Conservation (phyloP, 768 basidiomycete genomes). For the Dictyophora rubrovolvata region DNA sequence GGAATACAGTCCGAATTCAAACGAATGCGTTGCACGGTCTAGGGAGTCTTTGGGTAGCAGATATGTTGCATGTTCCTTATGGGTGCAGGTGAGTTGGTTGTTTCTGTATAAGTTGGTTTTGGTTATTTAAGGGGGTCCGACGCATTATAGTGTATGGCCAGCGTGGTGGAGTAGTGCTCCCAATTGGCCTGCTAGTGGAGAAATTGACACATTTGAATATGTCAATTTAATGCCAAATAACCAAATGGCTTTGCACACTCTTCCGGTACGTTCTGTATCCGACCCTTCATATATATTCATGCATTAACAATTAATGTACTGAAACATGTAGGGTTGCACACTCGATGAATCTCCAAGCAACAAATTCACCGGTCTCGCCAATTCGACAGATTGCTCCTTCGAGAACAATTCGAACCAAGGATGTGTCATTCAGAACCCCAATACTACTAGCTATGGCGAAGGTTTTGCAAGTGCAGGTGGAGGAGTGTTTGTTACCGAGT, state of each 20-base stretch:
- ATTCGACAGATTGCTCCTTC: slow-evolving; percentile 52
- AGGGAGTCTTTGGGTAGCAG: slow-evolving; percentile 36
- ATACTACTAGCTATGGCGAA: slow-evolving; percentile 43
- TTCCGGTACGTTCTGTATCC: slow-evolving; percentile 18
- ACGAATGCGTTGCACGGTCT: slow-evolving; percentile 29
- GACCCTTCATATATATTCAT: neutral
- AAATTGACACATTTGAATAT: slow-evolving; percentile 52
- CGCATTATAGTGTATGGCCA: slow-evolving; percentile 26
- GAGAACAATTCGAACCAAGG: slow-evolving; percentile 49
- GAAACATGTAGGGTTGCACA: neutral
- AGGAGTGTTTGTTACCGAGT: slow-evolving; percentile 72
- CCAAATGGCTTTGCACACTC: slow-evolving; percentile 49
- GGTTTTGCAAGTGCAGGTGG: slow-evolving; percentile 53
- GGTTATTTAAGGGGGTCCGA: neutral
- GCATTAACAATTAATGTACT: neutral
- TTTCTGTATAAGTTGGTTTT: neutral
- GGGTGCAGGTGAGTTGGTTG: slow-evolving; percentile 32
- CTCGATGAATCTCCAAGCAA: neutral
- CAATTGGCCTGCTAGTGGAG: slow-evolving; percentile 37
- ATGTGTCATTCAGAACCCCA: slow-evolving; percentile 46
- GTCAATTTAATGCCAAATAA: slow-evolving; percentile 42
- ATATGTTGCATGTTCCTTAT: slow-evolving; percentile 38
- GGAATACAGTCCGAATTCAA: slow-evolving; percentile 51
- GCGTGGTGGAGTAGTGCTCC: slow-evolving; percentile 34
- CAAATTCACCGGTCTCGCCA: slow-evolving; percentile 23